These are phyloP conservation scores for Myxozyma melibiosi DNA, from an alignment of 805 yeast species.

Conservation along the genomic window DNA sequence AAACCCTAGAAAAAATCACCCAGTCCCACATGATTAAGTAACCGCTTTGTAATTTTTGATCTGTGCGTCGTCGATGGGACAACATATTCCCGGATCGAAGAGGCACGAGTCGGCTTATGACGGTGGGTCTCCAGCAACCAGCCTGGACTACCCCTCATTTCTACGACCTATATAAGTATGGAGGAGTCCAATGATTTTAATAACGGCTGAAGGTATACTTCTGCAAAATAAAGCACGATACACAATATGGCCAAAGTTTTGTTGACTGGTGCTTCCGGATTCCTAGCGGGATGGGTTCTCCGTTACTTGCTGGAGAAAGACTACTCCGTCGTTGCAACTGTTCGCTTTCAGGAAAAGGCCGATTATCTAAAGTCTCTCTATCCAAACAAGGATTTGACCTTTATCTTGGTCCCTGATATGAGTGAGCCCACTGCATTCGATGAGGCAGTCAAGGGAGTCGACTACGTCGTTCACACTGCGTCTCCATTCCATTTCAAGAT, in stretches of 20 bases:
- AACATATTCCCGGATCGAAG: no score
- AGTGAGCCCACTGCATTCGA: slow-evolving; percentile 51
- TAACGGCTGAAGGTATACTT: no score
- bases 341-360: slow-evolving; percentile 49
- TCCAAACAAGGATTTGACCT: slow-evolving; percentile 33
- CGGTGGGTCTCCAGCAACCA: no score
- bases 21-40: no score
- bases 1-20: no score
- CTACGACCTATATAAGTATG: no score
- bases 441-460: slow-evolving; percentile 46
- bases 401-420: slow-evolving; percentile 40
- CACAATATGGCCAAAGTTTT: slow-evolving; percentile 42
- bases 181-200: no score
- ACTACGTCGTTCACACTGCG: slow-evolving; percentile 47
- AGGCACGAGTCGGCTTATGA: no score
- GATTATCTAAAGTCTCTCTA: slow-evolving; percentile 36
- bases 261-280: slow-evolving; percentile 56
- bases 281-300: slow-evolving; percentile 53
- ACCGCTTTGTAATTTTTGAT: no score
- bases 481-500: slow-evolving; percentile 43
- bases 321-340: slow-evolving; percentile 53
- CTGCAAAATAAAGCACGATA: no score
- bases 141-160: no score
- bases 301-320: slow-evolving; percentile 47
- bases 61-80: no score